Evolutionary conservation across 1,284 basidiomycete species (phyloP), one percentile per base, ranked within the genome.

Genomic region (Trichosporon inkin): DNA sequence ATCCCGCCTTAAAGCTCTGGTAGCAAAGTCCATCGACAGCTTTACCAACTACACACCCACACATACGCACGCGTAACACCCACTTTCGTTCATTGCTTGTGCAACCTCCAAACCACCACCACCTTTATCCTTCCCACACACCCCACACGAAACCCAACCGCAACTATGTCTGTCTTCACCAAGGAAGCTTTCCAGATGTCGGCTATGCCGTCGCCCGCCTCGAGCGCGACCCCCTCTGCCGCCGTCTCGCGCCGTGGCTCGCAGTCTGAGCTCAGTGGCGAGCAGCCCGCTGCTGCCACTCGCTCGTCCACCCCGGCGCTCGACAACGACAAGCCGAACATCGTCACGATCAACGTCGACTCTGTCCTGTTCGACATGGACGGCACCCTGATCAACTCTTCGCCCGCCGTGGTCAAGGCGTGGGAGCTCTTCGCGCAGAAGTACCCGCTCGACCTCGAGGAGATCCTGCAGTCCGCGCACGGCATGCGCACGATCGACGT

Each of bases 231-330:
- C 32, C 38, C 64, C 19, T 76, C 74, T 36, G 56, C 60, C 28
- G 68, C 70, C 20, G 58, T 61, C 38, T 72, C 73, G 22, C 68
- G 72, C 57, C 68, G 72, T 58, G 59, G 63, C 22, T 74, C 74
- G 5, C 6, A 28, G 22, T 22, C 20, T 14, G 40, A 44, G 40
- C 40, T 22, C 22, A 16, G 14, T 32, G 44, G 28, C 22, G 22
- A 49, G 44, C 44, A 49, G 44, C 6, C 5, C 36, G 72, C 74
- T 60, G 68, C 71, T 38, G 59, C 55, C 38, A 16, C 17, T 39
- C 62, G 67, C 10, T 60, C 56, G 16, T 68, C 69, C 11, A 86
- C 90, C 10, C 82, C 84, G 0, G 86, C 87, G 3, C 79, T 93
- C 28, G 89, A 88, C 87, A 32, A 38, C 37, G 36, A 47, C n/a